phyloP scores from a whole-genome alignment of 495 filamentous ascomycete species.

The Podospora comata region DNA sequence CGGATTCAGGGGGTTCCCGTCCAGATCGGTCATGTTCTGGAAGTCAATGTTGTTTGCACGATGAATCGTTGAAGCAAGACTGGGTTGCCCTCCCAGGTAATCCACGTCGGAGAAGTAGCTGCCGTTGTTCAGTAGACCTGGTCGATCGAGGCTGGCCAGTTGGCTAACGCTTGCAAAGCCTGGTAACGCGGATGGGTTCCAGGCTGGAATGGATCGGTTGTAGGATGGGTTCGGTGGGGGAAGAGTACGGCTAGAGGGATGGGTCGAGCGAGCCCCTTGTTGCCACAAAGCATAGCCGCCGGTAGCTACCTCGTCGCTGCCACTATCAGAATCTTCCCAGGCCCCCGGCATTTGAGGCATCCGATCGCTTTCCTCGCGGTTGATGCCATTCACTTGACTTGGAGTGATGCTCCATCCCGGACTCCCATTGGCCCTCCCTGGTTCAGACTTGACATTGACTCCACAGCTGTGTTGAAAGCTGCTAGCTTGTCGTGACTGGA shows the following conservation, averaged over 20 bases:
- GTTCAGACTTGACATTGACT: neutral
- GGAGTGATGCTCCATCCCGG: neutral
- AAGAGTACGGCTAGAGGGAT: neutral
- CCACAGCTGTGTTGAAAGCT: neutral
- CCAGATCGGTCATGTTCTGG: constrained; percentile 25
- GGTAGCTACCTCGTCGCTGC: constrained; percentile 1
- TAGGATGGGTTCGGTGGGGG: neutral
- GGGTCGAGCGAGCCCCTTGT: neutral
- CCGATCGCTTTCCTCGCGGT: neutral
- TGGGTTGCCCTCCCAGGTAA: neutral
- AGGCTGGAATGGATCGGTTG: neutral
- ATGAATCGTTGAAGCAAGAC: constrained; percentile 25
- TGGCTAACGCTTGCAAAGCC: neutral
- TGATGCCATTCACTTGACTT: neutral
- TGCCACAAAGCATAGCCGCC: constrained; percentile 2
- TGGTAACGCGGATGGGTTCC: neutral
- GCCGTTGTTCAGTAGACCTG: neutral
- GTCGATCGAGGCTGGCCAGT: neutral
- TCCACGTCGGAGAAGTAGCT: neutral
- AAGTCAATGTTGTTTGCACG: constrained; percentile 27
- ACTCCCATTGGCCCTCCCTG: neutral
- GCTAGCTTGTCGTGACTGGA: neutral
- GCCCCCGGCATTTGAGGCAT: constrained; percentile 16
- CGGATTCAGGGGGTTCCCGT: constrained; percentile 26
- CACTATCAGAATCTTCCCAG: constrained; percentile 17